Evolutionary conservation across 1,139 yeast genomes (phyloP).

Genomic region (Neolecta irregularis): DNA sequence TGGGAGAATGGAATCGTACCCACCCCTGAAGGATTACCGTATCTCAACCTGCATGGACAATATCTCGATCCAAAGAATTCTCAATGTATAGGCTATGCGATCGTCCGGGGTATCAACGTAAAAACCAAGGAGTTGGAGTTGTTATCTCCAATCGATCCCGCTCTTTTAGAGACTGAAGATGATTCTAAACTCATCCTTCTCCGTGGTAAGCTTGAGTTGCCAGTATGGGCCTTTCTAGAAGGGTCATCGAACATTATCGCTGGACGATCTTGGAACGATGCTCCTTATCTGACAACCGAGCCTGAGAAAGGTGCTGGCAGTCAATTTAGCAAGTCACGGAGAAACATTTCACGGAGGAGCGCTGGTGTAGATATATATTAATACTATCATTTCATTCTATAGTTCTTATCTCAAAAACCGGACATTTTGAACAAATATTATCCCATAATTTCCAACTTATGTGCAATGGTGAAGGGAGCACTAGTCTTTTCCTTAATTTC

Average conservation of each 20-base stretch:
- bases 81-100: constrained; percentile 9
- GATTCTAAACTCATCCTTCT: constrained; percentile 5
- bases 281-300: constrained; percentile 6
- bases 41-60: constrained; percentile 1
- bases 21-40: constrained; percentile 4
- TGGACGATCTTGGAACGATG: constrained; percentile 2
- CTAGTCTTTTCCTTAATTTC: constrained; percentile 30
- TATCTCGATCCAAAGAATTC: constrained; percentile 7
- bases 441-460: constrained; percentile 20
- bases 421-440: no score
- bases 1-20: constrained; percentile 1
- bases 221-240: constrained; percentile 7
- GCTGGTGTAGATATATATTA: no score
- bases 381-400: no score
- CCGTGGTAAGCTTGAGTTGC: constrained; percentile 11
- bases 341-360: constrained; percentile 5
- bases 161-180: background rate
- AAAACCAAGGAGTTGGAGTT: constrained; percentile 5
- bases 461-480: constrained; percentile 29
- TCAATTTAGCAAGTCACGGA: constrained; percentile 1
- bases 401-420: no score
- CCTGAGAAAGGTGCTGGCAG: constrained; percentile 9
- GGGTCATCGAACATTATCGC: background rate
- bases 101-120: constrained; percentile 9
- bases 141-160: constrained; percentile 8